A percentile compares a stretch with the other conserved stretches of the same genome.
phyloP scores from a whole-genome alignment of 2,329 filamentous ascomycete species.

The Xylariaceae sp. region DNA sequence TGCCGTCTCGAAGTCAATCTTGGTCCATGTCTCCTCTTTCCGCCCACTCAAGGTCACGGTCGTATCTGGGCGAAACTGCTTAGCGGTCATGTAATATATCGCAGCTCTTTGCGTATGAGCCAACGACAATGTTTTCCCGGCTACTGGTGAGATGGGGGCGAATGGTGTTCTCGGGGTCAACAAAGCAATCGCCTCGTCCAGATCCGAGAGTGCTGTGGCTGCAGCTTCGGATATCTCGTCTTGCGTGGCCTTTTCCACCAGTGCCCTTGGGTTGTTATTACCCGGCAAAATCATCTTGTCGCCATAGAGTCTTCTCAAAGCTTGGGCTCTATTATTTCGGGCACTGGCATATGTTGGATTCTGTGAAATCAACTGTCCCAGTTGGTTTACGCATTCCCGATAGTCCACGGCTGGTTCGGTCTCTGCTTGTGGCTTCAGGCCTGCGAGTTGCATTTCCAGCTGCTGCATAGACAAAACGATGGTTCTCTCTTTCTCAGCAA shows the following conservation, averaged over 20 bases:
- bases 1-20: constrained; percentile 58
- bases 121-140: constrained; percentile 64
- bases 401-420: constrained; percentile 46
- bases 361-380: constrained; percentile 56
- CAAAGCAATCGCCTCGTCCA: constrained; percentile 57
- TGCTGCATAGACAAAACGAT: constrained; percentile 55
- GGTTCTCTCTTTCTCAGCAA: constrained; percentile 50
- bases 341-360: constrained; percentile 69
- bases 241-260: constrained; percentile 38
- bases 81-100: constrained; percentile 59
- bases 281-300: constrained; percentile 53
- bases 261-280: constrained; percentile 37
- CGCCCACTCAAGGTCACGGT: constrained; percentile 40
- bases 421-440: constrained; percentile 36
- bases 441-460: constrained; percentile 52
- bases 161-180: constrained; percentile 52
- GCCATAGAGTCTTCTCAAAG: constrained; percentile 59
- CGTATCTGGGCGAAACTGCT: constrained; percentile 38
- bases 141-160: constrained; percentile 59
- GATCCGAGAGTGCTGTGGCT: constrained; percentile 47
- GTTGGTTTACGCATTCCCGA: constrained; percentile 42
- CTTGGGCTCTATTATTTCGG: constrained; percentile 72
- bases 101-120: constrained; percentile 71
- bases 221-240: constrained; percentile 41
- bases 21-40: constrained; percentile 49